A percentile compares a stretch with the other conserved stretches of the same genome.
phyloP scores from a whole-genome alignment of 352 stramenopile species.

The Thraustochytrium sp. region DNA sequence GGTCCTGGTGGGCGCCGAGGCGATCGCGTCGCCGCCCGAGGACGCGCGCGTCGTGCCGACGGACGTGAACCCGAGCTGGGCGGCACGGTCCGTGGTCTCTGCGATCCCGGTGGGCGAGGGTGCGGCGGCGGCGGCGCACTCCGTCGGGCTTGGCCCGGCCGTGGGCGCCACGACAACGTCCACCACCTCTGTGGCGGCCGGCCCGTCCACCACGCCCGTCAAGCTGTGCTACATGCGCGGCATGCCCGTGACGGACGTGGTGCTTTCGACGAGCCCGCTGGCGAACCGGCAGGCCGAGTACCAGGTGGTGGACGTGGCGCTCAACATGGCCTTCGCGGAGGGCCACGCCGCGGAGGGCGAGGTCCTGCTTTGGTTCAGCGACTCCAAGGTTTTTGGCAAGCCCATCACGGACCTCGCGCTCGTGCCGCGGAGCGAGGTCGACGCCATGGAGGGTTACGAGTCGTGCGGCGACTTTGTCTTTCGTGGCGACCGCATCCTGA shows the following conservation, averaged over 20 bases:
- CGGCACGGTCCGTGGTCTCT: background rate
- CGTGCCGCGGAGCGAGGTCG: background rate
- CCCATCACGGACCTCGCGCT: slow-evolving; percentile 27
- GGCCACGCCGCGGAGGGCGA: background rate
- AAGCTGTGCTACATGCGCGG: slow-evolving; percentile 44
- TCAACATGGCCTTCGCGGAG: slow-evolving; percentile 6
- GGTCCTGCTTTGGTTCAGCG: slow-evolving; percentile 32
- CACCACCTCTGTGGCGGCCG: background rate
- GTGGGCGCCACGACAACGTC: background rate
- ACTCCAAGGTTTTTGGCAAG: slow-evolving; percentile 7
- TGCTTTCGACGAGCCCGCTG: background rate
- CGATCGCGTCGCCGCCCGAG: background rate
- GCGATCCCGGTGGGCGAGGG: background rate
- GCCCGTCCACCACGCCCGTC: slow-evolving; percentile 31
- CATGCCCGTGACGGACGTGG: slow-evolving; percentile 36
- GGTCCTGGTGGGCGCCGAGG: slow-evolving; percentile 18
- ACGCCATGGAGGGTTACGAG: background rate
- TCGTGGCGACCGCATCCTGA: background rate
- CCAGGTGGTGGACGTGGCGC: slow-evolving; percentile 30
- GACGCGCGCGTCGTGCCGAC: slow-evolving; percentile 15
- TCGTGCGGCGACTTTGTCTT: background rate
- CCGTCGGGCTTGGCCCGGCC: background rate
- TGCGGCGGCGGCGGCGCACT: background rate
- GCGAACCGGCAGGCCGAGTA: background rate
- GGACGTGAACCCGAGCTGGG: slow-evolving; percentile 38